phyloP scores from a whole-genome alignment of 2,329 filamentous ascomycete genomes.

The Aaosphaeria arxii region DNA sequence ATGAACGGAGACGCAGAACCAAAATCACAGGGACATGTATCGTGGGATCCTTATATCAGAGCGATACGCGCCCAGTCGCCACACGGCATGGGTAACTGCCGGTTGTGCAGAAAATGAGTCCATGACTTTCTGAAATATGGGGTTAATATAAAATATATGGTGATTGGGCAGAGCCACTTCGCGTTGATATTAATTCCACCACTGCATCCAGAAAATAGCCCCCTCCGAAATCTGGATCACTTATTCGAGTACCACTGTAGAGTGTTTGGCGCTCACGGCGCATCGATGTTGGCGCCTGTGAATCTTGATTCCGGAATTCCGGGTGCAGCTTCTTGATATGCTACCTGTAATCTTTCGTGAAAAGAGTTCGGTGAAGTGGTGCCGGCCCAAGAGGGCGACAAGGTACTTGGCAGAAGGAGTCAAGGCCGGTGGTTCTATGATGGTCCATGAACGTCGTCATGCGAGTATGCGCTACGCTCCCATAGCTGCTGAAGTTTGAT shows the following conservation, averaged over 20 bases:
- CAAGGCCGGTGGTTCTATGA: no score
- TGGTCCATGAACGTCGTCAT: no score
- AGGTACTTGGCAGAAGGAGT: constrained; percentile 3
- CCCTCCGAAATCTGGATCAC: constrained; percentile 13
- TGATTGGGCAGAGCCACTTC: constrained; percentile 21
- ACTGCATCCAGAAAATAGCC: constrained; percentile 11
- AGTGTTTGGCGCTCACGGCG: constrained; percentile 6
- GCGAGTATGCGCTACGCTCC: no score
- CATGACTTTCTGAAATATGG: constrained; percentile 20
- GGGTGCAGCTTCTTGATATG: constrained; percentile 11
- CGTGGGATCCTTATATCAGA: constrained; percentile 23
- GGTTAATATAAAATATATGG: constrained; percentile 26
- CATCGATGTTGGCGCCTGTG: constrained; percentile 1
- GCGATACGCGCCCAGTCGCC: constrained; percentile 6
- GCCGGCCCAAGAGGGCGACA: constrained; percentile 4
- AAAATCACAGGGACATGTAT: constrained; percentile 11
- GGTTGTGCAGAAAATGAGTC: constrained; percentile 20
- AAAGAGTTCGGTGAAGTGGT: constrained; percentile 1
- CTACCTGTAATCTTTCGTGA: constrained; percentile 13
- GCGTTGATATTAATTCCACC: constrained; percentile 14
- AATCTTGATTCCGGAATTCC: constrained; percentile 6
- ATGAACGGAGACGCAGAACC: constrained; percentile 13
- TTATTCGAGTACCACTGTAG: constrained; percentile 6
- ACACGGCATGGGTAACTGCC: constrained; percentile 22
- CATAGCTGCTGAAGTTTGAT: no score